phyloP scores from a whole-genome alignment of 768 basidiomycete genomes.

The Suillus clintonianus region DNA sequence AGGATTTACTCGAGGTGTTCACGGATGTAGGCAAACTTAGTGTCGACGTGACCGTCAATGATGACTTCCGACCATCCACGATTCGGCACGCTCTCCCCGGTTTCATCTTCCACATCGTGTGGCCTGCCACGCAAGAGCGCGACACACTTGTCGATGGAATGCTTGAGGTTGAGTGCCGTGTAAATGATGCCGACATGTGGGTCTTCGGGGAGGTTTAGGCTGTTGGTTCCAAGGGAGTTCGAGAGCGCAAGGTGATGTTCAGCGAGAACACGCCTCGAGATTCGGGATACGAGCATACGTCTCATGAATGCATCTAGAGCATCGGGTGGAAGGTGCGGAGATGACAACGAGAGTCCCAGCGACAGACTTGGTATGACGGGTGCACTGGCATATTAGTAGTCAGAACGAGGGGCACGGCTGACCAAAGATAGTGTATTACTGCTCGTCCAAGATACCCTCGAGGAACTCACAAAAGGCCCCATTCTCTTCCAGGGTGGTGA shows the following conservation, averaged over 20 bases:
- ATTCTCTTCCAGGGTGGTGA: conserved; percentile 76
- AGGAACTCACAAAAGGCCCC: conserved; percentile 77
- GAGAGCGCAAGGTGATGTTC: conserved; percentile 89
- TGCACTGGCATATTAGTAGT: conserved; percentile 45
- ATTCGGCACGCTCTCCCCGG: conserved; percentile 23
- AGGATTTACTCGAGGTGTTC: conserved; percentile 79
- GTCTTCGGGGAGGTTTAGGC: conserved; percentile 40
- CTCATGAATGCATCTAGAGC: conserved; percentile 85
- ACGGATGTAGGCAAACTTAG: conserved; percentile 78
- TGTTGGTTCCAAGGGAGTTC: conserved; percentile 44
- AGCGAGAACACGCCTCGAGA: conserved; percentile 84
- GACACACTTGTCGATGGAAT: conserved; percentile 70
- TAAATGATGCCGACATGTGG: conserved; percentile 85
- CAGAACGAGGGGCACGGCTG: background rate
- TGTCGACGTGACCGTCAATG: conserved; percentile 71
- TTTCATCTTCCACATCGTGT: conserved; percentile 43
- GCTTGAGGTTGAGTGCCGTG: conserved; percentile 69
- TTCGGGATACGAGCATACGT: conserved; percentile 88
- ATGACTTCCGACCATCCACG: conserved; percentile 61
- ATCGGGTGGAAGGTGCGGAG: conserved; percentile 76
- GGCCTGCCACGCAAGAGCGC: conserved; percentile 54
- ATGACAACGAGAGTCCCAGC: conserved; percentile 83
- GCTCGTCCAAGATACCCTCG: conserved; percentile 62
- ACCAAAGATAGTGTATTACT: conserved; percentile 44
- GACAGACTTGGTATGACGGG: conserved; percentile 80